Evolutionary conservation across 495 filamentous ascomycete genomes (phyloP), one percentile per base, ranked within the genome.

Genomic region (Acidomyces sp.): DNA sequence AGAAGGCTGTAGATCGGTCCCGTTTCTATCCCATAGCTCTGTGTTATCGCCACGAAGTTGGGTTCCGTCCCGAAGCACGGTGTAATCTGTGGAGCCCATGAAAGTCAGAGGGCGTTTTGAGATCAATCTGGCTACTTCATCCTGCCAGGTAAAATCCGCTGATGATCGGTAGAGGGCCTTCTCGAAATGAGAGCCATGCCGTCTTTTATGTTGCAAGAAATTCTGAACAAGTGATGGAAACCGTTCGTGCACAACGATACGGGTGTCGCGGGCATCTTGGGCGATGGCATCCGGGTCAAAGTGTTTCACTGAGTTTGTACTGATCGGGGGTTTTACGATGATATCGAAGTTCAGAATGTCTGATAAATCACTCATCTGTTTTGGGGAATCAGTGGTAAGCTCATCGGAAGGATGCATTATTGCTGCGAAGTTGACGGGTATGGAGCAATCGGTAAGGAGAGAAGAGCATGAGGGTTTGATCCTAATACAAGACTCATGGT

Each of bases 41-140:
- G 17, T 39, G 15, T 3, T 2, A n/a, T 28, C 17, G 4, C 16
- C 16, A 3, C 3, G 4, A 16, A 34, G 16, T 34, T 24, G 3
- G 6, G 34, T 22, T 13, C 47, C 47, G 22, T 50, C 37, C 3
- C 47, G 47, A 1, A 50, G 42, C 1, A 45, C n/a, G 2, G 47
- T 50, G 41, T 33, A 41, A 32, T 45, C 47, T 2, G 6, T 6
- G 1, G 21, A 16, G 12, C 37, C 37, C 47, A 50, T 45, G 47
- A 50, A 50, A 32, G 37, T 37, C 3, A 50, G 47, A 1, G 41
- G 41, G 3, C 47, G 41, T 28, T 50, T 45, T 9, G 28, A 30
- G 41, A 50, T 18, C 16, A 50, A 37, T 1, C 47, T 28, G 24
- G 20, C 13, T 4, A 41, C 30, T 19, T 36, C 19, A 10, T 37